A percentile compares a stretch with the other conserved stretches of the same genome.
Conservation (phyloP, 2,329 filamentous ascomycete species). For the Ophioceras dolichostomum region DNA sequence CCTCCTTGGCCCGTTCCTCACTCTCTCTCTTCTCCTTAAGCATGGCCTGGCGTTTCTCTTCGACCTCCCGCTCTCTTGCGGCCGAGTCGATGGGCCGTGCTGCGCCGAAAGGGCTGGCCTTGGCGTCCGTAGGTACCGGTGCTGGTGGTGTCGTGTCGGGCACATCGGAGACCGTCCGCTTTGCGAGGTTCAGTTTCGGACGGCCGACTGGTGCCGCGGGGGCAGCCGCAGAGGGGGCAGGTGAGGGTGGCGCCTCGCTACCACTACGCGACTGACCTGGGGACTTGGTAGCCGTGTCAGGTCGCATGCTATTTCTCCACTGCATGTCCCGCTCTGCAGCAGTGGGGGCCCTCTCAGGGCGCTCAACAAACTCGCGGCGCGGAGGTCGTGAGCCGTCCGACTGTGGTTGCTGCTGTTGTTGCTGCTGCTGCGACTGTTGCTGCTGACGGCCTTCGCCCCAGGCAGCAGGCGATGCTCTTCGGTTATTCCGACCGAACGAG, state of each 20-base stretch:
- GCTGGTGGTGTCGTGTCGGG: slow-evolving; percentile 38
- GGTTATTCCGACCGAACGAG: slow-evolving; percentile 43
- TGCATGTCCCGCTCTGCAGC: slow-evolving; percentile 88
- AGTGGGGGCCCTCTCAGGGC: slow-evolving; percentile 63
- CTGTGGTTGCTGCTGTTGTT: too few species aligned
- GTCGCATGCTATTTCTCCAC: slow-evolving; percentile 85
- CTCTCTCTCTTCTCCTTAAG: slow-evolving; percentile 75
- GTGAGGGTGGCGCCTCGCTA: slow-evolving; percentile 65
- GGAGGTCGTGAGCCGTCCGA: slow-evolving; percentile 71
- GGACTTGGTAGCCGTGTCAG: slow-evolving; percentile 55
- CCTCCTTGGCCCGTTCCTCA: slow-evolving; percentile 76
- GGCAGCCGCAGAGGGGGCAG: slow-evolving; percentile 36
- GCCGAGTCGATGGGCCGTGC: slow-evolving; percentile 91
- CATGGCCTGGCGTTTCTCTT: slow-evolving; percentile 68
- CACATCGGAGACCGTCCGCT: slow-evolving; percentile 78
- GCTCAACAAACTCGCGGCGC: slow-evolving; percentile 62
- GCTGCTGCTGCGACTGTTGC: too few species aligned
- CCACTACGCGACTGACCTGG: slow-evolving; percentile 58
- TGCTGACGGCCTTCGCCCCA: slow-evolving; percentile 56
- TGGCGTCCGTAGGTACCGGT: slow-evolving; percentile 47
- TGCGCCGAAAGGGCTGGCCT: slow-evolving; percentile 87
- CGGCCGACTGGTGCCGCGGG: slow-evolving; percentile 43
- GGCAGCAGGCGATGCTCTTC: slow-evolving; percentile 57
- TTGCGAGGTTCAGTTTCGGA: slow-evolving; percentile 76
- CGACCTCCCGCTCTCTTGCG: slow-evolving; percentile 76